phyloP scores from a whole-genome alignment of 2,329 filamentous ascomycete genomes.

The Fusarium sp. region DNA sequence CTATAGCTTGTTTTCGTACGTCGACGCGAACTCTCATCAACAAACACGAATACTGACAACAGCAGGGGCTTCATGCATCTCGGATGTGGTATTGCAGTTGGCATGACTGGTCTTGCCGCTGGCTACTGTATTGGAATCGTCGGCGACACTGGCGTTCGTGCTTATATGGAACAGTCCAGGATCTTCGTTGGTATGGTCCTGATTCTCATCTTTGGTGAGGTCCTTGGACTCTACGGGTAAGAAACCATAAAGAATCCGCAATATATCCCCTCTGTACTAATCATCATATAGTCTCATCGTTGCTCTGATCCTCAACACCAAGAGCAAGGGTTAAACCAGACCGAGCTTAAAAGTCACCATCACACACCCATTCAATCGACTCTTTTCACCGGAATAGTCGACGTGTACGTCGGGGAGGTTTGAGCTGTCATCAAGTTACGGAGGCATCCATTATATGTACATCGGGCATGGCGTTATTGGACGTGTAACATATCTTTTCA shows the following conservation, averaged over 20 bases:
- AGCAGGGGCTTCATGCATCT: conserved; percentile 90
- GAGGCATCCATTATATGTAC: conserved; percentile 49
- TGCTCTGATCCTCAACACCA: conserved; percentile 91
- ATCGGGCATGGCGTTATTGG: conserved; percentile 54
- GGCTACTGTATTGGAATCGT: conserved; percentile 97
- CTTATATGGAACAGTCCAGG: conserved; percentile 95
- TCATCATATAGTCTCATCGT: conserved; percentile 78
- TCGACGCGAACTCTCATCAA: conserved; percentile 27
- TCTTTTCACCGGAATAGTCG: conserved; percentile 2
- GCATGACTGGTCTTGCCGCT: conserved; percentile 90
- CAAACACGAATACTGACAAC: conserved; percentile 30
- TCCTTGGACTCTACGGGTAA: conserved; percentile 95
- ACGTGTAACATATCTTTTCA: conserved; percentile 50
- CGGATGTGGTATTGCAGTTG: conserved; percentile 88
- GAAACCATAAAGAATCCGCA: conserved; percentile 45
- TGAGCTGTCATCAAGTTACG: conserved; percentile 33
- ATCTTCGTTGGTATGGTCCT: conserved; percentile 99
- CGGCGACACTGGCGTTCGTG: conserved; percentile 91
- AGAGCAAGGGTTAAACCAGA: conserved; percentile 69
- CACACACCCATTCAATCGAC: conserved; percentile 6
- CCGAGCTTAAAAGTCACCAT: neutral
- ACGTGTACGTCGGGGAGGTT: conserved; percentile 27
- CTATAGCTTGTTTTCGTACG: conserved; percentile 88
- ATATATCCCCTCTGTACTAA: conserved; percentile 13
- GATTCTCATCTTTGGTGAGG: conserved; percentile 98